Percentiles rank a stretch among this genome's conserved stretches.
Conservation (phyloP, 345 rosid species). For the Raphanus raphanistrum region DNA sequence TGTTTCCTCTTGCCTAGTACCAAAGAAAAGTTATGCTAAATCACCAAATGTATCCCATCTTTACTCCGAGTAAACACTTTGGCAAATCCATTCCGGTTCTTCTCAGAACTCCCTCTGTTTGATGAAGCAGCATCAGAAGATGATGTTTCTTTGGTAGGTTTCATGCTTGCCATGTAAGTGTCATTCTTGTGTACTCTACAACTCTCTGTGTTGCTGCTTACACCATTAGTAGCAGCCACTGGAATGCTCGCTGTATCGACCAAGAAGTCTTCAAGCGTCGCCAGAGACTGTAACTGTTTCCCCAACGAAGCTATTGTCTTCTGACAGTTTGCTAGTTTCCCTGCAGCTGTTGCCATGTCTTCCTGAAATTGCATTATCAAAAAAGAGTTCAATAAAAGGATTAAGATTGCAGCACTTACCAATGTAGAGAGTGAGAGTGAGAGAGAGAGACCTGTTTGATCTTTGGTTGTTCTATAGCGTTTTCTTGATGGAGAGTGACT, state of each 20-base stretch:
- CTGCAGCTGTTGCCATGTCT: slow-evolving; percentile 76
- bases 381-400: background rate
- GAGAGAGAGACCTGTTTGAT: slow-evolving; percentile 64
- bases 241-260: slow-evolving; percentile 61
- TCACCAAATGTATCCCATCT: slow-evolving; percentile 84
- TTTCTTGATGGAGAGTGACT: slow-evolving; percentile 63
- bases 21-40: slow-evolving; percentile 40
- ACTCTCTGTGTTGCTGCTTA: slow-evolving; percentile 40
- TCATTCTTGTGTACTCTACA: slow-evolving; percentile 62
- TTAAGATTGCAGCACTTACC: background rate
- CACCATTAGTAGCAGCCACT: slow-evolving; percentile 38
- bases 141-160: slow-evolving; percentile 32
- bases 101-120: slow-evolving; percentile 58
- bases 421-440: slow-evolving; percentile 24
- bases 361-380: slow-evolving; percentile 48
- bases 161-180: slow-evolving; percentile 43
- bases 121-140: slow-evolving; percentile 21
- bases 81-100: slow-evolving; percentile 86
- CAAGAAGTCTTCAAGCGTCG: slow-evolving; percentile 91
- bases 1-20: slow-evolving; percentile 18
- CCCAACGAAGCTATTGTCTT: slow-evolving; percentile 87
- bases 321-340: slow-evolving; percentile 88
- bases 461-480: slow-evolving; percentile 68
- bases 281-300: slow-evolving; percentile 83
- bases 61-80: slow-evolving; percentile 79